Percentiles rank a stretch among this genome's conserved stretches.
phyloP scores from a whole-genome alignment of 176 grass and related monocot species.

The Hordeum marinum region DNA sequence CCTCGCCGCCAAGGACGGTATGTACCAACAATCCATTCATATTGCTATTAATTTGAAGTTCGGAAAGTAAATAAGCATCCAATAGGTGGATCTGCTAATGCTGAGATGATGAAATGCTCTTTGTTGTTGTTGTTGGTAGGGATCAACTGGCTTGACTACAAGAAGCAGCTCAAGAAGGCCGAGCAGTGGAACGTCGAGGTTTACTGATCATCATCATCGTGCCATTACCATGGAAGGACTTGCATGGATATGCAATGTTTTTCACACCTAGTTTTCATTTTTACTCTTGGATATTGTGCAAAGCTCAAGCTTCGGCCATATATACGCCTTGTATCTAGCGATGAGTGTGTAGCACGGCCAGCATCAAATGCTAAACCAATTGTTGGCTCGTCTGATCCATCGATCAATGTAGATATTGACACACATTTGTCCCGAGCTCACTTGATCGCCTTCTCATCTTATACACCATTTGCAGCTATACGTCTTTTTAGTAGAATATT shows the following conservation, averaged over 20 bases:
- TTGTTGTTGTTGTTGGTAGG: background rate
- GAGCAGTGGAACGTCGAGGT: slow-evolving; percentile 97
- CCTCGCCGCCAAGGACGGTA: slow-evolving; percentile 67
- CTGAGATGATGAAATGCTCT: background rate
- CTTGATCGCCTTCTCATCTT: background rate
- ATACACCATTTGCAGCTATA: background rate
- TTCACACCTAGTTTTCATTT: background rate
- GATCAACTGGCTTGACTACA: slow-evolving; percentile 70
- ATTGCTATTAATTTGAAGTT: too few relatives aligned
- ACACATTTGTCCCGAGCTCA: background rate
- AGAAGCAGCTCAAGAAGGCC: slow-evolving; percentile 70
- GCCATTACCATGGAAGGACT: background rate
- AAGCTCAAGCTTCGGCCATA: background rate
- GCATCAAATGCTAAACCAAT: background rate
- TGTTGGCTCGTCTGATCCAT: background rate
- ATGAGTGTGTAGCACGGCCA: background rate
- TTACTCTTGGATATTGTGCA: background rate
- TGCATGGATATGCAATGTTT: background rate
- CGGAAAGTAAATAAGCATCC: too few relatives aligned
- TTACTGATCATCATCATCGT: slow-evolving; percentile 44
- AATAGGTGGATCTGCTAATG: too few relatives aligned
- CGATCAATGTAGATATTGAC: background rate
- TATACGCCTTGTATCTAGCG: background rate
- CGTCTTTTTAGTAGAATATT: too few relatives aligned
- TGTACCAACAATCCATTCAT: background rate